These are phyloP conservation scores for Kentomonas sorsogonicus DNA, from an alignment of 208 protist species.

Conservation along the genomic window DNA sequence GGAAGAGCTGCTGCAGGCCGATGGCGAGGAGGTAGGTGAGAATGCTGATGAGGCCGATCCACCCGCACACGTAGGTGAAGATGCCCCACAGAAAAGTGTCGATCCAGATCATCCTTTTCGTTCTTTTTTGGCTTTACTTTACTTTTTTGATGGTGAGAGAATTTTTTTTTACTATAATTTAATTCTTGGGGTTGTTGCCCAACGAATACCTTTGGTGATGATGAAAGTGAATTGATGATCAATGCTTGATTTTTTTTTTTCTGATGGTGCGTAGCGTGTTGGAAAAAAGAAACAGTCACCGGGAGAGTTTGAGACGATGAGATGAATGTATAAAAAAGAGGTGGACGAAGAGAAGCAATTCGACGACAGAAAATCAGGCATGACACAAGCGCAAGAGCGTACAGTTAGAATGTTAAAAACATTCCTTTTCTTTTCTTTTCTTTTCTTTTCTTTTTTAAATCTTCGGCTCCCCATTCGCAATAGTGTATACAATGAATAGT, in stretches of 20 bases:
- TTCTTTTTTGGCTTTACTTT: background rate
- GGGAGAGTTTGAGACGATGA: no score
- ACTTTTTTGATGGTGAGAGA: background rate
- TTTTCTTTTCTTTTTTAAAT: slow-evolving; percentile 1
- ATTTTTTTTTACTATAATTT: background rate
- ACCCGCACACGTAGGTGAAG: slow-evolving; percentile 53
- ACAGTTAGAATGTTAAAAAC: no score
- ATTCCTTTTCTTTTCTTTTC: background rate
- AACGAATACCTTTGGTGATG: background rate
- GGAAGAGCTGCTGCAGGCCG: slow-evolving; percentile 42
- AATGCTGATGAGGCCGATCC: slow-evolving; percentile 75
- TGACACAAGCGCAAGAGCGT: no score
- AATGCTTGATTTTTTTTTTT: background rate
- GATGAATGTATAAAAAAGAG: background rate
- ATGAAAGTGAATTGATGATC: background rate
- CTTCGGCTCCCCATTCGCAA: background rate
- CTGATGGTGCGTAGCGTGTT: no score
- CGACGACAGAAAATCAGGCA: no score
- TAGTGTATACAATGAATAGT: background rate
- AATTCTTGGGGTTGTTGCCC: no score
- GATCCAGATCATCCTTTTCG: slow-evolving; percentile 57
- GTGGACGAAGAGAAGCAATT: background rate
- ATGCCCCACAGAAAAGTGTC: slow-evolving; percentile 45
- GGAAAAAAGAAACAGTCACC: no score
- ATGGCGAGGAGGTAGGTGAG: slow-evolving; percentile 54